phyloP scores from a whole-genome alignment of 1,139 yeast genomes.

The Hemisphaericaspora xylofermentans region DNA sequence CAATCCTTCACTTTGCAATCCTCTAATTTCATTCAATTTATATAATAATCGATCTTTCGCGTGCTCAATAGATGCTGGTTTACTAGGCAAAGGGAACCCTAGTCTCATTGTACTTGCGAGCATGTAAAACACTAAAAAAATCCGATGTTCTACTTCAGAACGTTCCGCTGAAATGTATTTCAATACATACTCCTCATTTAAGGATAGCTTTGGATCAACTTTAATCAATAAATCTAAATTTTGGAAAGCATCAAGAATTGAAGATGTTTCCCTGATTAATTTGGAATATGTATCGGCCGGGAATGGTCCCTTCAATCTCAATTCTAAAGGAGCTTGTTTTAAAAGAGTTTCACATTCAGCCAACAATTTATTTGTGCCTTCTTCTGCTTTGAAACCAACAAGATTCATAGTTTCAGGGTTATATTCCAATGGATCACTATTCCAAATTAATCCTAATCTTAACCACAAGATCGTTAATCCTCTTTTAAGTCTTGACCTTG shows the following conservation, averaged over 20 bases:
- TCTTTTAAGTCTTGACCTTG: constrained; percentile 62
- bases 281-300: constrained; percentile 53
- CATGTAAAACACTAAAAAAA: constrained; percentile 74
- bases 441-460: constrained; percentile 81
- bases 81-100: constrained; percentile 74
- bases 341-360: constrained; percentile 59
- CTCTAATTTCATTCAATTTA: constrained; percentile 56
- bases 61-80: constrained; percentile 76
- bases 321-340: constrained; percentile 74
- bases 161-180: constrained; percentile 58
- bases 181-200: constrained; percentile 57
- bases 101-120: constrained; percentile 73
- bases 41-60: constrained; percentile 69
- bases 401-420: constrained; percentile 24
- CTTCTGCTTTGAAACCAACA: constrained; percentile 53
- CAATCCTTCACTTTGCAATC: constrained; percentile 17
- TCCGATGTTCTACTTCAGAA: constrained; percentile 65
- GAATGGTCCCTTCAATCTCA: constrained; percentile 72
- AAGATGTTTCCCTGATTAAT: constrained; percentile 57
- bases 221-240: constrained; percentile 68
- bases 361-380: constrained; percentile 56
- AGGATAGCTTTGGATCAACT: constrained; percentile 55
- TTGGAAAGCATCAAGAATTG: constrained; percentile 71
- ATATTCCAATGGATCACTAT: constrained; percentile 48
- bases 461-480: constrained; percentile 74